phyloP scores from a whole-genome alignment of 495 filamentous ascomycete genomes.

The Chlorociboria aeruginascens region DNA sequence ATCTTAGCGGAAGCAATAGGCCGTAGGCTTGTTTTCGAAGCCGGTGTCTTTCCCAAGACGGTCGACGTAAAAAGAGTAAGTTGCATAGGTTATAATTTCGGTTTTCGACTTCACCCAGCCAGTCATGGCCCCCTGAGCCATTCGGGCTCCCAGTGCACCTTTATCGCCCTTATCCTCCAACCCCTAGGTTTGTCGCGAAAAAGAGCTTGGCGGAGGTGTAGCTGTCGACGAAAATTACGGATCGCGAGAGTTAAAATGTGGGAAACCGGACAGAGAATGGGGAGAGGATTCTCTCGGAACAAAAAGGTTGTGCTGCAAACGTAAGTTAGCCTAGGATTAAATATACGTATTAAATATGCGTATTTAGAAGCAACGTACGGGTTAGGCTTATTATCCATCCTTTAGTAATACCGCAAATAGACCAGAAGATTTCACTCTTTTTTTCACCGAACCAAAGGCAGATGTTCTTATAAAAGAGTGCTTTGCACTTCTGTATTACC shows the following conservation, averaged over 20 bases:
- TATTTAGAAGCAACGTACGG: slow-evolving; percentile 15
- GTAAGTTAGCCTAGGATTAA: slow-evolving; percentile 6
- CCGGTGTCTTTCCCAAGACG: slow-evolving; percentile 10
- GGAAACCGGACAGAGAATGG: slow-evolving; percentile 18
- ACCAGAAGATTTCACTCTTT: slow-evolving; percentile 16
- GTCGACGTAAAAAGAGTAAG: slow-evolving; percentile 10
- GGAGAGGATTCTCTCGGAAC: slow-evolving; percentile 11
- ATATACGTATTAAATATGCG: too few species aligned
- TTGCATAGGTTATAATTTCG: slow-evolving; percentile 10
- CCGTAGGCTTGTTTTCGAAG: slow-evolving; percentile 18
- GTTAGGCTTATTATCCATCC: slow-evolving; percentile 23
- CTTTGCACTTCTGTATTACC: too few species aligned
- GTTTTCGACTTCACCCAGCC: slow-evolving; percentile 11
- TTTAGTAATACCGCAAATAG: slow-evolving; percentile 19
- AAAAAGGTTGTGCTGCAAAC: slow-evolving; percentile 17
- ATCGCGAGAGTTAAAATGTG: slow-evolving; percentile 16
- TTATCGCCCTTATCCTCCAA: slow-evolving; percentile 6
- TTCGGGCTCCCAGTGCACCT: slow-evolving; percentile 17
- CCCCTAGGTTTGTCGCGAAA: slow-evolving; percentile 9
- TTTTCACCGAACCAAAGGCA: background rate
- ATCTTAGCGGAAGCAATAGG: slow-evolving; percentile 15
- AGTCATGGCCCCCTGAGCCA: slow-evolving; percentile 6
- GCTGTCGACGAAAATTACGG: slow-evolving; percentile 11
- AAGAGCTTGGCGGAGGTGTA: slow-evolving; percentile 15
- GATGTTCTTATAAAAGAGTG: too few species aligned